Base-by-base conservation (phyloP, 2,329 filamentous ascomycete species). In the Apiospora phragmitis region DNA sequence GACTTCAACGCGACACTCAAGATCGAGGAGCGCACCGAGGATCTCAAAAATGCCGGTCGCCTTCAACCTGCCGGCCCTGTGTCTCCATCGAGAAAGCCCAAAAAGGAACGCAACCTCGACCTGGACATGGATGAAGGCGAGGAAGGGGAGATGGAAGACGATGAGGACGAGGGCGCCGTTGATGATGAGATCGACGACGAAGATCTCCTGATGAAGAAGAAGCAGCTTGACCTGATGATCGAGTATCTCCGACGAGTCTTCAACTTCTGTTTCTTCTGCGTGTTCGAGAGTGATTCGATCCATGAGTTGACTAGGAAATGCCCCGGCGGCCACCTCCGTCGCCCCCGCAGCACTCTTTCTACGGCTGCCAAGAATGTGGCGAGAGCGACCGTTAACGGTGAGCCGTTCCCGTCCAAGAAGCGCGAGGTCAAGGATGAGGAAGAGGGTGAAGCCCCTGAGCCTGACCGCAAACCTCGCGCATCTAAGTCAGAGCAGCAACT, bases 211-310 rank as follows among this genome's bases (percentile, higher is more conserved):
- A 88, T 91, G 51, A 96, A 97, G 86, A 98, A 98, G 88, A 98
- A 99, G 86, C 95, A 96, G 78, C 89, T 99, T 67, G 96, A 99
- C 82, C 86, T 99, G 45, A 88, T 97, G 81, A 96, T 98, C 69
- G 96, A 99, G 83, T 99, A 99, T 80, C 88, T 99, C 71, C 94
- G 96, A 68, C 92, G 96, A 21, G 96, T 99, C 68, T 97, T 97
- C 87, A 98, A 96, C 83, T 98, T 99, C 84, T 99, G 96, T 85
- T 98, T 99, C 86, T 99, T 98, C 85, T 99, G 96, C 80, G 97
- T 99, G 6, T 98, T 99, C 76, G 96, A 99, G 83, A 96, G 94
- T 78, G 96, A 99, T 81, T 98, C 95, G 0, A 92, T 98, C 29
- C 96, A 99, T 78, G 96, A 99, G 83, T 86, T 99, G 74, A 95